Evolutionary conservation across 2,329 filamentous ascomycete genomes (phyloP), one percentile per base, ranked within the genome.

Genomic region (Epichloe baconii): DNA sequence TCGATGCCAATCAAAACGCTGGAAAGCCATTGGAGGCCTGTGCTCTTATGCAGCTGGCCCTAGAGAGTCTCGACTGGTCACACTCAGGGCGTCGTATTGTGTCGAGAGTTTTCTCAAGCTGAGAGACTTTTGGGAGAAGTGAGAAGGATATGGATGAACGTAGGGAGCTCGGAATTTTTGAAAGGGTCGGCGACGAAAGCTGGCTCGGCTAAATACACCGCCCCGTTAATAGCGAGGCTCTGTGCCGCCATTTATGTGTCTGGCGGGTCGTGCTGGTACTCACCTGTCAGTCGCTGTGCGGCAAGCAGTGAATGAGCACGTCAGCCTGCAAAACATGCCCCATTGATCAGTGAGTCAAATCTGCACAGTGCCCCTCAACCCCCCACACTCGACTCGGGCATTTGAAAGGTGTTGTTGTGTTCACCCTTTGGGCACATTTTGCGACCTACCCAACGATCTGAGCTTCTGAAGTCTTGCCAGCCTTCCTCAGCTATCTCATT

Each of bases 321-420:
- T 48, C 52, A 52, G 45, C 31, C 46, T 58, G 55, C 51, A 55
- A 53, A 50, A 46, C 56, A 56, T 59, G 46, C 56, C 55, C 59
- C 56, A 17, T 31, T 26, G 23, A 7, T 26, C 23, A 7, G 23
- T 7, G 43, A 26, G 44, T 35, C 21, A 51, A 64, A 66, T 64
- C 54, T 62, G 62, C 63, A 65, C 63, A 65, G 64, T 68, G 62
- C 62, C 64, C 64, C 61, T 61, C 60, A 63, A 62, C 64, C 64
- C 65, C 65, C 60, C 60, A 31, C 56, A 55, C 57, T 54, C 53
- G 54, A 48, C 48, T 49, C 49, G 48, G 48, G 53, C 47, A 50
- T 51, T 52, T 48, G 5, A n/a, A 12, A 15, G 2, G 26, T 31
- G 14, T 17, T 40, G 42, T 36, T 54, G 43, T 56, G 56, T 53